Percentiles rank a stretch among this genome's conserved stretches.
Evolutionary conservation across 352 stramenopile species (phyloP).

Genomic region (Sclerospora graminicola): DNA sequence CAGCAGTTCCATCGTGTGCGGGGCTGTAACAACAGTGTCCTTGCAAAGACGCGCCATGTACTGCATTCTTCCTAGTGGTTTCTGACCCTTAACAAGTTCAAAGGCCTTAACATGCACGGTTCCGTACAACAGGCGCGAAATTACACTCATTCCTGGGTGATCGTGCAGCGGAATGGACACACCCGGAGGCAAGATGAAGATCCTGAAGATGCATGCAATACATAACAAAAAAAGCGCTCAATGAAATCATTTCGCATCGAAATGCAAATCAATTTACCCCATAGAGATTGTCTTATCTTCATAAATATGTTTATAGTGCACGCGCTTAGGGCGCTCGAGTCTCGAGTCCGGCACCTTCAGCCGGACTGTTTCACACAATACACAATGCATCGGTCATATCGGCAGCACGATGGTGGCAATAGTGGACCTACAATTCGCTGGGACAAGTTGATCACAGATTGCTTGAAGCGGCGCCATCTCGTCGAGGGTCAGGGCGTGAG

Average conservation of each 20-base stretch:
- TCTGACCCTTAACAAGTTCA: constrained; percentile 28
- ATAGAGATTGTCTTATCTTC: constrained; percentile 75
- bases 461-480: constrained; percentile 57
- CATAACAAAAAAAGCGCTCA: not conserved
- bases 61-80: constrained; percentile 4
- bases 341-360: constrained; percentile 28
- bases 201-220: constrained; percentile 21
- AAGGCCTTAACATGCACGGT: constrained; percentile 52
- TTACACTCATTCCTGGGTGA: constrained; percentile 77
- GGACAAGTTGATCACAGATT: constrained; percentile 59
- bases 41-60: constrained; percentile 29
- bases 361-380: constrained; percentile 28
- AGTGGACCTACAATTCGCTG: constrained; percentile 41
- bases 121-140: constrained; percentile 75
- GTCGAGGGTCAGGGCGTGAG: constrained; percentile 32
- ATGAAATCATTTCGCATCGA: not conserved
- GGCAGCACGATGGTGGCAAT: not conserved
- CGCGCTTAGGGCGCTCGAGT: constrained; percentile 16
- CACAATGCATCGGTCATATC: not conserved
- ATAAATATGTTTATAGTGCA: constrained; percentile 76
- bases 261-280: constrained; percentile 24
- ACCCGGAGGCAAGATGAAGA: constrained; percentile 74
- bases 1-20: constrained; percentile 58
- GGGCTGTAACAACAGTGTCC: constrained; percentile 34
- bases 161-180: constrained; percentile 69